Evolutionary conservation across 1,284 basidiomycete species (phyloP), one percentile per base, ranked within the genome.

Genomic region (Volvariella surrecta): DNA sequence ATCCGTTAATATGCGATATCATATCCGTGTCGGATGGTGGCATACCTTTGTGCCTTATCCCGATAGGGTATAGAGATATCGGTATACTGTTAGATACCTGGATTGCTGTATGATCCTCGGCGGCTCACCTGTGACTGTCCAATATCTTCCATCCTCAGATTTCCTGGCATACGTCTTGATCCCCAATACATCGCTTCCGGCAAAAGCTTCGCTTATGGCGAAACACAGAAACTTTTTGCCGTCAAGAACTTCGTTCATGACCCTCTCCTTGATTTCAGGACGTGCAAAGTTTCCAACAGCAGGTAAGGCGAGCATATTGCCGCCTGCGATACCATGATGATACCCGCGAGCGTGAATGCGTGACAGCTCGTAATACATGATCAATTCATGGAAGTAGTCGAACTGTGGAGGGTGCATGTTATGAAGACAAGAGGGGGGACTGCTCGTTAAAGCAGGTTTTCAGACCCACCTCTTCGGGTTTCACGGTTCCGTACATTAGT

Each of bases 131-230:
- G 83, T 87, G 50, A 91, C 75, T 45, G 82, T 79, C 79, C 82
- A 88, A 50, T 74, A 62, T 49, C 75, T 82, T 35, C 88, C 89
- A 55, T 92, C 89, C 43, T 79, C 76, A 30, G 73, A 81, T 63
- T 89, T 84, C 42, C 67, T 75, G 2, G 91, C 91, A 1, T 76
- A 82, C 10, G 85, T 89, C 58, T 79, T 73, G 35, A 87, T 64
- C 17, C 83, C 82, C 49, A 79, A 70, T 11, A 94, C 88, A 54
- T 93, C 89, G 44, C 82, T 87, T 1, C 90, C 90, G 1, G 91
- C 91, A 55, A 86, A 88, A 0, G 91, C 89, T 57, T 82, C 79
- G 37, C 73, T 75, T 47, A 94, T 83, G 31, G 91, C 91, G 37
- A 95, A 70, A 49, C 78, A 78, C 2, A 51, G 46, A 30, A 53